Conservation (phyloP, 2,329 filamentous ascomycete genomes). For the Diaporthe citri region DNA sequence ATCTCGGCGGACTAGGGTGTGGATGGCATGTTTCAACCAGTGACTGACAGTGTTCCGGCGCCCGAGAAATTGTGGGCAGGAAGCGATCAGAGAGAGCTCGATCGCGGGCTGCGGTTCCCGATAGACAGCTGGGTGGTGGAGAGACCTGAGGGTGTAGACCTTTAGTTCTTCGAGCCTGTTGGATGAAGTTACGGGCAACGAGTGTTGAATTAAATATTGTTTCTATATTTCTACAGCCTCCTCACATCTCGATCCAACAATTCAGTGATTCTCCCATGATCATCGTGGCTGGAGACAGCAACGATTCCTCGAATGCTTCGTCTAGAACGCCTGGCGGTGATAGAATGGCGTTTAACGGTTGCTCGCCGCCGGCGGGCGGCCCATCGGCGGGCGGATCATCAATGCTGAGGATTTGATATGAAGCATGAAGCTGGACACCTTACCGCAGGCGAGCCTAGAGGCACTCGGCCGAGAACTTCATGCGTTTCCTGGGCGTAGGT, state of each 20-base stretch:
- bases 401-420: background rate
- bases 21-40: constrained; percentile 23
- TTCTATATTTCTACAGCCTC: background rate
- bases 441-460: constrained; percentile 20
- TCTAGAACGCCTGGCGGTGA: background rate
- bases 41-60: constrained; percentile 7
- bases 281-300: background rate
- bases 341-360: background rate
- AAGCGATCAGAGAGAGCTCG: background rate
- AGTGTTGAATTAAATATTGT: background rate
- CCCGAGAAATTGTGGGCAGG: background rate
- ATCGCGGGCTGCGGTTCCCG: constrained; percentile 12
- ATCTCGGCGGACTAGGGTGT: constrained; percentile 8
- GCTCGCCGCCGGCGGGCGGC: constrained; percentile 18
- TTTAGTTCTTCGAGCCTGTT: background rate
- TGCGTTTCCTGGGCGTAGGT: constrained; percentile 7
- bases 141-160: background rate
- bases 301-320: background rate
- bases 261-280: background rate
- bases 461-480: constrained; percentile 23
- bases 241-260: background rate
- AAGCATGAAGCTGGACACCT: constrained; percentile 22
- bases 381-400: constrained; percentile 13
- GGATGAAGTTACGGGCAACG: background rate
- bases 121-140: background rate